Evolutionary conservation across 257 asterid genomes (phyloP).

Genomic region (Solanum lignicaule): DNA sequence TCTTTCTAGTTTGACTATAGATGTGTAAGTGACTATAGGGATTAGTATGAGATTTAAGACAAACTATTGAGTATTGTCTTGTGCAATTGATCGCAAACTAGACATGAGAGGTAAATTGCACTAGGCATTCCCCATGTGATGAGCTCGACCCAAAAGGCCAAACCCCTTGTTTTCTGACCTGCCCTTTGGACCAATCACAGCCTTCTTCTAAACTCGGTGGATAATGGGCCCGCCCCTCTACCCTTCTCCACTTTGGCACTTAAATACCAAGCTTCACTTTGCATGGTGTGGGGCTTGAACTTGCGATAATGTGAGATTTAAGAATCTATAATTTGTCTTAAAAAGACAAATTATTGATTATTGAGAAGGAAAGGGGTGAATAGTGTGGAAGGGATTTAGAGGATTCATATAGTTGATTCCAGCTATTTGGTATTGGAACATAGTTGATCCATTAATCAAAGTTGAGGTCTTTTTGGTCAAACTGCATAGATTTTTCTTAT

Average conservation of each 20-base stretch:
- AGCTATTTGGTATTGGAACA: background rate
- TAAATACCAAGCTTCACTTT: too few species aligned
- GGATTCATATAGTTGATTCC: background rate
- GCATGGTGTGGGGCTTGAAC: too few species aligned
- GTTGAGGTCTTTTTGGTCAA: background rate
- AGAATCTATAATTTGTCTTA: background rate
- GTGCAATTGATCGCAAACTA: background rate
- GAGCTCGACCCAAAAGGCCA: background rate
- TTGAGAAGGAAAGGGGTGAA: background rate
- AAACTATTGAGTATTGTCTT: background rate
- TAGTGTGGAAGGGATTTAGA: background rate
- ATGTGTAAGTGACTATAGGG: background rate
- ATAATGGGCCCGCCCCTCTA: too few species aligned
- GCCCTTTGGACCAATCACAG: too few species aligned
- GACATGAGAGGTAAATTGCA: background rate
- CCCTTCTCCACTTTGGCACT: too few species aligned
- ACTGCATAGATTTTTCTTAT: background rate
- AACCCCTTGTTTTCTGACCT: background rate
- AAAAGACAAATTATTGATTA: background rate
- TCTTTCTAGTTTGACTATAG: background rate
- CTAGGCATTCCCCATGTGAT: background rate
- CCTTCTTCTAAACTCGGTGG: too few species aligned
- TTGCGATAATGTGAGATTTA: background rate
- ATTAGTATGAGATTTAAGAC: background rate
- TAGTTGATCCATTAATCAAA: background rate